Percentiles rank a stretch among this genome's conserved stretches.
These are phyloP conservation scores for Ceratocystis diversiconidia DNA, from an alignment of 2,329 filamentous ascomycete species.

Conservation along the genomic window DNA sequence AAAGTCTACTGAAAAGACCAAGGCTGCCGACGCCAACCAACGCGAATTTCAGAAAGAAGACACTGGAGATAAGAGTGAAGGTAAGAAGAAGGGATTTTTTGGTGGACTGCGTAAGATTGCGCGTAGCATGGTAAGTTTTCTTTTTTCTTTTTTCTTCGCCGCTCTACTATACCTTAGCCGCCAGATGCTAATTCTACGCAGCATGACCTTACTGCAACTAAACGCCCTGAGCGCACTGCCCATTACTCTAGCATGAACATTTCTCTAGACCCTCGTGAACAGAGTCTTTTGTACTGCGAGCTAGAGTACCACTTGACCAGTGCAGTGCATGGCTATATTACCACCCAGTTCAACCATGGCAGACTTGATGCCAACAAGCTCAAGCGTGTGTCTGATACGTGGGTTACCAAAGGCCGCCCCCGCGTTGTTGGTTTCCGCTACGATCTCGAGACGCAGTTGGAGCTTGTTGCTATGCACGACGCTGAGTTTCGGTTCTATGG, in stretches of 20 bases:
- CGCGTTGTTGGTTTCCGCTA: slow-evolving; percentile 44
- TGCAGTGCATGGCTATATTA: slow-evolving; percentile 39
- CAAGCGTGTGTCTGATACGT: slow-evolving; percentile 37
- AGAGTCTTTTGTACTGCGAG: slow-evolving; percentile 45
- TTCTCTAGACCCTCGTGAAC: slow-evolving; percentile 41
- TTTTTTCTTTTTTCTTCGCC: neutral
- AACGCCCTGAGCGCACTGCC: neutral
- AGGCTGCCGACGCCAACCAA: neutral
- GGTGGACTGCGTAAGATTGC: slow-evolving; percentile 38
- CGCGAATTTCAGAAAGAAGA: neutral
- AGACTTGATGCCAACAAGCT: slow-evolving; percentile 38
- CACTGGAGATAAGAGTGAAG: neutral
- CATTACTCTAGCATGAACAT: slow-evolving; percentile 28
- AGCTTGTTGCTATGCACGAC: slow-evolving; percentile 36
- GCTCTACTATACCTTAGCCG: neutral
- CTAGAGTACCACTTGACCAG: slow-evolving; percentile 41
- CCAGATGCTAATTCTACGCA: neutral
- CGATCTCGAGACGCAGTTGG: slow-evolving; percentile 46
- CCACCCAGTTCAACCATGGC: slow-evolving; percentile 39
- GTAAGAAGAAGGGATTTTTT: slow-evolving; percentile 32
- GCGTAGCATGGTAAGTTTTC: slow-evolving; percentile 35
- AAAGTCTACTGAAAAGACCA: neutral
- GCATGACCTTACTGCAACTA: neutral
- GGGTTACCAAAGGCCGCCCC: slow-evolving; percentile 39
- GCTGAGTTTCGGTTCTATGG: slow-evolving; percentile 42